Evolutionary conservation across 768 basidiomycete genomes (phyloP).

Genomic region (Leucocoprinus sp.): DNA sequence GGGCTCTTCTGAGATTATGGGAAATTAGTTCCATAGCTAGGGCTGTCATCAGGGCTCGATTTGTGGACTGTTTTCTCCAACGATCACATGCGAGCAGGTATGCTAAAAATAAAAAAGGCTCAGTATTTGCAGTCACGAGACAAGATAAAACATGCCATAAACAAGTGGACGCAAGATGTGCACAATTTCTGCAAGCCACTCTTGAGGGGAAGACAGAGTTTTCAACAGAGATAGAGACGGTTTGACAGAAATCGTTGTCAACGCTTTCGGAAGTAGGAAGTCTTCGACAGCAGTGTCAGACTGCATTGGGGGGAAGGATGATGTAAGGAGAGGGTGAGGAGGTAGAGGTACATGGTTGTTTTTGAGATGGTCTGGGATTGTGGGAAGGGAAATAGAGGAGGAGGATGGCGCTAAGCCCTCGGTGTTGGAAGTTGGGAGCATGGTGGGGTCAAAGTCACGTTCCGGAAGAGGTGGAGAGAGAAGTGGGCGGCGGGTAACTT

Average conservation of each 20-base stretch:
- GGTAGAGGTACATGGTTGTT: slow-evolving; percentile 69
- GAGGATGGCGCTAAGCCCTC: slow-evolving; percentile 52
- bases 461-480: slow-evolving; percentile 77
- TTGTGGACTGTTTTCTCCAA: slow-evolving; percentile 29
- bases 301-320: slow-evolving; percentile 32
- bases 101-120: slow-evolving; percentile 19
- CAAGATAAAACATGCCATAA: slow-evolving; percentile 46
- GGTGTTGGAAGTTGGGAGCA: slow-evolving; percentile 45
- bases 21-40: slow-evolving; percentile 68
- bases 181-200: slow-evolving; percentile 70
- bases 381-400: slow-evolving; percentile 43
- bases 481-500: slow-evolving; percentile 68
- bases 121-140: slow-evolving; percentile 11
- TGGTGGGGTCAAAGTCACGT: slow-evolving; percentile 77
- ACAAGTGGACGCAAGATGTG: slow-evolving; percentile 67
- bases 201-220: slow-evolving; percentile 50
- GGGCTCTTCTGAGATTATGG: slow-evolving; percentile 62
- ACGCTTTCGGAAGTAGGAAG: slow-evolving; percentile 73
- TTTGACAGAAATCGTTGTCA: slow-evolving; percentile 65
- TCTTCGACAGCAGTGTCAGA: slow-evolving; percentile 63
- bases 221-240: slow-evolving; percentile 61
- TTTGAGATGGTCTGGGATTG: slow-evolving; percentile 72
- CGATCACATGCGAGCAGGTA: slow-evolving; percentile 36
- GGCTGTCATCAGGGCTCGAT: slow-evolving; percentile 55
- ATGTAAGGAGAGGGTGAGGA: slow-evolving; percentile 50